Evolutionary conservation across 192 early-diverging fungal species (phyloP).

Genomic region (Hyaloraphidium curvatum): DNA sequence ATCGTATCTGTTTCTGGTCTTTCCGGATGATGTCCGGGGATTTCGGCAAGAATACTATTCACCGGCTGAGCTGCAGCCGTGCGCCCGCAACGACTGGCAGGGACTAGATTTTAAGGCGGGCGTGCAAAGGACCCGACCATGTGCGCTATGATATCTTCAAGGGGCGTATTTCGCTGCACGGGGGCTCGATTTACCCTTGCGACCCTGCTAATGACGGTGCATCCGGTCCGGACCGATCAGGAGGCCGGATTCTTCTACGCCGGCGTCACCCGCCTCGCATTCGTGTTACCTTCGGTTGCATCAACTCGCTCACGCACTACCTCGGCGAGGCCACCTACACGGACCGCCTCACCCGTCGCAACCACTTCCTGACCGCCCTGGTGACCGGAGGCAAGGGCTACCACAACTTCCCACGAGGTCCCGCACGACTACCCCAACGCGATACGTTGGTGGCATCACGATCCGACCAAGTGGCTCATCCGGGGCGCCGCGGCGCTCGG

Average conservation of each 20-base stretch:
- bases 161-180: too few species aligned
- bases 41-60: too few species aligned
- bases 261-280: slow-evolving; percentile 44
- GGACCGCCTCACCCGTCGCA: slow-evolving; percentile 60
- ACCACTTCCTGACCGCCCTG: slow-evolving; percentile 61
- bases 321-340: slow-evolving; percentile 57
- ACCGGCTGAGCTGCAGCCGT: too few species aligned
- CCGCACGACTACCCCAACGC: slow-evolving; percentile 74
- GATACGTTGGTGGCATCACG: slow-evolving; percentile 52
- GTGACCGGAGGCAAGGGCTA: slow-evolving; percentile 65
- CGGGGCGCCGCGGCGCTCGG: slow-evolving; percentile 30
- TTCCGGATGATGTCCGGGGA: too few species aligned
- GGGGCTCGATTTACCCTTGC: too few species aligned
- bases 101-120: too few species aligned
- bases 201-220: too few species aligned
- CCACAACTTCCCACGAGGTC: slow-evolving; percentile 75
- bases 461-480: slow-evolving; percentile 76
- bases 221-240: background rate
- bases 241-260: slow-evolving; percentile 62
- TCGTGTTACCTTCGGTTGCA: slow-evolving; percentile 74
- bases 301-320: slow-evolving; percentile 65
- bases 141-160: too few species aligned
- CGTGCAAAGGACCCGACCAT: too few species aligned
- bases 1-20: too few species aligned
- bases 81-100: too few species aligned